Percentiles rank a stretch among this genome's conserved stretches.
Conservation (phyloP, 176 grass and related monocot species). For the Juncus inflexus region DNA sequence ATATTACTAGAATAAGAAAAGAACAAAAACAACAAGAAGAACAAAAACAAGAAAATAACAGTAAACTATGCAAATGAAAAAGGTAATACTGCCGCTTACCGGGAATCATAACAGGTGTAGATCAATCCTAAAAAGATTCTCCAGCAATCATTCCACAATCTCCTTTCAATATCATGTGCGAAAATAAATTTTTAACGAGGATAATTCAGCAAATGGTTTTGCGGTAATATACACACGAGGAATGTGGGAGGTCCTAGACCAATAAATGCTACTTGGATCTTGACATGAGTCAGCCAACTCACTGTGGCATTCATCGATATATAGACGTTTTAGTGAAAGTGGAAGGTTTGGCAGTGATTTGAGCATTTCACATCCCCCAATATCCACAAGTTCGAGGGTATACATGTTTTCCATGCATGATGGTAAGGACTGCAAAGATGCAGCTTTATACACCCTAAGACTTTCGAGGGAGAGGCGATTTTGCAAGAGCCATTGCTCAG, state of each 20-base stretch:
- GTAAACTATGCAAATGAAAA: too few relatives aligned
- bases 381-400: neutral
- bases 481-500: conserved; percentile 12
- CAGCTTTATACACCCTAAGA: neutral
- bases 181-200: too few relatives aligned
- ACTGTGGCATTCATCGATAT: neutral
- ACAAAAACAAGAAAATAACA: too few relatives aligned
- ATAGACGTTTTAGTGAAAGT: neutral
- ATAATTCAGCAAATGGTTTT: too few relatives aligned
- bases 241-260: conserved; percentile 1
- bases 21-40: too few relatives aligned
- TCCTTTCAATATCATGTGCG: too few relatives aligned
- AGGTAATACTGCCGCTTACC: too few relatives aligned
- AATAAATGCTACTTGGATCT: neutral
- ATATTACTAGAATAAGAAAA: too few relatives aligned
- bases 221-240: neutral
- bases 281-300: conserved; percentile 1
- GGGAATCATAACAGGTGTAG: neutral
- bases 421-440: conserved; percentile 7
- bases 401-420: conserved; percentile 6
- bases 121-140: too few relatives aligned
- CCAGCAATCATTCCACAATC: too few relatives aligned
- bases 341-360: conserved; percentile 15
- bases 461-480: conserved; percentile 12
- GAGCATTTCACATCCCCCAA: neutral